These are phyloP conservation scores for Phaffomyces thermotolerans DNA, from an alignment of 805 yeast species.

Conservation along the genomic window DNA sequence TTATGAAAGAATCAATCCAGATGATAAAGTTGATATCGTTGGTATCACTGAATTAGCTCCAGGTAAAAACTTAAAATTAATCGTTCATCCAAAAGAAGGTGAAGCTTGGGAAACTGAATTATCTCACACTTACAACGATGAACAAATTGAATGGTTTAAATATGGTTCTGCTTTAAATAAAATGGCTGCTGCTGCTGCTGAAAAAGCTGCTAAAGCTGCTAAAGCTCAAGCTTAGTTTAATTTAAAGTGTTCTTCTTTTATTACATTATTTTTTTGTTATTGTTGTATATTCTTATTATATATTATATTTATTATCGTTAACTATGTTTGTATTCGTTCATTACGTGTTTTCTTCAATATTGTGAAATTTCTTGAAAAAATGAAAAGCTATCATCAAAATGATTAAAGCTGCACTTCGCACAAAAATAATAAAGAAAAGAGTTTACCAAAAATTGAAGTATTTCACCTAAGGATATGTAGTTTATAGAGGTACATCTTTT, in stretches of 20 bases:
- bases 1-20: conserved; percentile 89
- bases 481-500: no score
- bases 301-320: conserved; percentile 1
- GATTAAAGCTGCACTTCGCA: no score
- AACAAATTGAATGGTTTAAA: conserved; percentile 99
- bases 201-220: conserved; percentile 7
- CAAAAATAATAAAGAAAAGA: no score
- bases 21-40: conserved; percentile 79
- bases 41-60: conserved; percentile 86
- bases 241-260: background rate
- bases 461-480: no score
- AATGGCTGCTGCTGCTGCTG: conserved; percentile 49
- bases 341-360: no score
- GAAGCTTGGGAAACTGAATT: conserved; percentile 81
- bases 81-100: conserved; percentile 67
- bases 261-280: background rate
- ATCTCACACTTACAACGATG: conserved; percentile 92
- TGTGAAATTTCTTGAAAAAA: no score
- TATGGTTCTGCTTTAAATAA: conserved; percentile 98
- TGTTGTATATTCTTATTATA: conserved; percentile 1
- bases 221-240: background rate
- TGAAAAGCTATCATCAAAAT: no score
- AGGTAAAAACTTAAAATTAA: conserved; percentile 82
- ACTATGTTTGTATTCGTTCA: no score
- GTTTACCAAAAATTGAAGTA: no score